phyloP scores from a whole-genome alignment of 148 eudicot genomes.

The Arctostaphylos glauca region DNA sequence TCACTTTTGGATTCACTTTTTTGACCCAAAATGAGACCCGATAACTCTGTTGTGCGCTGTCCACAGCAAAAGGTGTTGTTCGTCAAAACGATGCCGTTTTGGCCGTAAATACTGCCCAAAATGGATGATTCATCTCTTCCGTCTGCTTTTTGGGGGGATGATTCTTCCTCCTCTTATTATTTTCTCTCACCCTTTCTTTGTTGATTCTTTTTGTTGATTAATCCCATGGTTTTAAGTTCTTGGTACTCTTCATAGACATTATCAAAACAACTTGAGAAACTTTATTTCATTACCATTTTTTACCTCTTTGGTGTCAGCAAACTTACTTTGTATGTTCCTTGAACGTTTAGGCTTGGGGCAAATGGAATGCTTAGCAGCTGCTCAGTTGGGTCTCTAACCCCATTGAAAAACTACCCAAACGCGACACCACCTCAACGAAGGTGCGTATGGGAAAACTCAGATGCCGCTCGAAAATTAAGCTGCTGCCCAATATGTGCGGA shows the following conservation, averaged over 20 bases:
- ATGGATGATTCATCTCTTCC: too few species aligned
- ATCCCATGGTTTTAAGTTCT: background rate
- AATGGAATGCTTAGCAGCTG: conserved; percentile 50
- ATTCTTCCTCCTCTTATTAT: background rate
- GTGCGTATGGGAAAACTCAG: conserved; percentile 46
- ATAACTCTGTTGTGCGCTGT: too few species aligned
- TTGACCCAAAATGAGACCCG: too few species aligned
- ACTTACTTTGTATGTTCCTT: background rate
- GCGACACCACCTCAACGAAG: conserved; percentile 30
- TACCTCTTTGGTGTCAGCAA: background rate
- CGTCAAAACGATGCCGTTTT: too few species aligned
- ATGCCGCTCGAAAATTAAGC: conserved; percentile 33
- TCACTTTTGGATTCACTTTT: background rate
- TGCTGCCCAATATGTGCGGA: conserved; percentile 72
- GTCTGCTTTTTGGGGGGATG: background rate
- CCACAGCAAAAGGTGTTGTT: too few species aligned
- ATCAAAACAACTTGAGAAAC: background rate
- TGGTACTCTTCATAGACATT: background rate
- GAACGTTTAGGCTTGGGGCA: conserved; percentile 43
- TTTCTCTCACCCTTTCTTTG: background rate
- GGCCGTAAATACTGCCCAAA: too few species aligned
- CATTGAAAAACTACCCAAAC: conserved; percentile 44
- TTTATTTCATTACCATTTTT: background rate
- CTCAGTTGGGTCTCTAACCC: conserved; percentile 47
- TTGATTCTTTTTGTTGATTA: background rate